phyloP scores from a whole-genome alignment of 139 green algal genomes.

The Ostreobium quekettii region DNA sequence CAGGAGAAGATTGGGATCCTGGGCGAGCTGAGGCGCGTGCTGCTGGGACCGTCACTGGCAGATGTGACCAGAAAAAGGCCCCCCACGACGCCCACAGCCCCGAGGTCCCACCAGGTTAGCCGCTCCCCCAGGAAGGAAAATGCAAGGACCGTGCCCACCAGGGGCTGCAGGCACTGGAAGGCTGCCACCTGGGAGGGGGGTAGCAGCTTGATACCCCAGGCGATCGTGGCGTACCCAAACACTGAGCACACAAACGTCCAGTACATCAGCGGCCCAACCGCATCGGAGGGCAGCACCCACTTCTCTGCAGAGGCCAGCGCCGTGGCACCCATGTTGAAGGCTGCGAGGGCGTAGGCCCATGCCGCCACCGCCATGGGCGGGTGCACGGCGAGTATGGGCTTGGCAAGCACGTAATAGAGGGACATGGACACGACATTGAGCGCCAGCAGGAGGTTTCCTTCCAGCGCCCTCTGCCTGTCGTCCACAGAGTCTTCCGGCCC shows the following conservation, averaged over 20 bases:
- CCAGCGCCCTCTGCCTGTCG: neutral
- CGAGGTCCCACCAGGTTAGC: conserved; percentile 43
- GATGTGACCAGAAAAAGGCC: conserved; percentile 48
- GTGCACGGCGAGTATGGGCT: conserved; percentile 36
- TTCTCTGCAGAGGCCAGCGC: conserved; percentile 11
- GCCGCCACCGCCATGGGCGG: conserved; percentile 41
- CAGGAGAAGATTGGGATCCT: too few relatives aligned
- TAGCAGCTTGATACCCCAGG: conserved; percentile 46
- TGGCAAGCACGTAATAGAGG: conserved; percentile 40
- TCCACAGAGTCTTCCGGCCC: too few relatives aligned
- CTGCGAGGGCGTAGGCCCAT: conserved; percentile 51
- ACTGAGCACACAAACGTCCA: conserved; percentile 59
- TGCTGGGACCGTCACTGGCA: too few relatives aligned
- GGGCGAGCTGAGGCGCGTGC: too few relatives aligned
- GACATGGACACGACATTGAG: conserved; percentile 50
- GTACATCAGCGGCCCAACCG: conserved; percentile 42
- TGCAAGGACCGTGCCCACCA: conserved; percentile 51
- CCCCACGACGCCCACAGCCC: conserved; percentile 43
- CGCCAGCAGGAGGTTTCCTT: conserved; percentile 21
- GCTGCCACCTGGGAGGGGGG: conserved; percentile 42
- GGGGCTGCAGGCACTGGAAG: conserved; percentile 62
- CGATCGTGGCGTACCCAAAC: conserved; percentile 48
- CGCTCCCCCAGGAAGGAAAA: conserved; percentile 44
- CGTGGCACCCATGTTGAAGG: conserved; percentile 22
- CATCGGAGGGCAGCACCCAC: conserved; percentile 29